Base-by-base conservation (phyloP, 2,329 filamentous ascomycete genomes). In the Pyrenophora seminiperda region DNA sequence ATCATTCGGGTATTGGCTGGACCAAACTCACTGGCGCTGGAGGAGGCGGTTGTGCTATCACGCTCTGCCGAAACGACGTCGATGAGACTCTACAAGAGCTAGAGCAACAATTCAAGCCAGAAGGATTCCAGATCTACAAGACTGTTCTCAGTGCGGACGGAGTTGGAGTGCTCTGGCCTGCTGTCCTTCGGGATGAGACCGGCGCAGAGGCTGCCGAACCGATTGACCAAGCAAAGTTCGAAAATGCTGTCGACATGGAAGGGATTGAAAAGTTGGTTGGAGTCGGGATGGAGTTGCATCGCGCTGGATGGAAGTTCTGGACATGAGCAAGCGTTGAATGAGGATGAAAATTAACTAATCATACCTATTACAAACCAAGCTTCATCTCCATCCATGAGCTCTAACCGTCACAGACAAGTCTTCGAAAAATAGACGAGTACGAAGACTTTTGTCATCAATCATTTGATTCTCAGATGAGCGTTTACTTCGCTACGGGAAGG, bases 1-100 rank as follows among this genome's bases (percentile, higher is more conserved):
- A 99, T 61, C 86, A 94, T 62, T 84, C 91, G 48, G 89, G 88
- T 32, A 89, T 97, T 47, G 94, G 94, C 22, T 99, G 92, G 92
- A 97, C 94, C 10, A 99, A 99, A 73, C 82, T 99, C 49, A 99
- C 94, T 0, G 94, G 94, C 27, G 94, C 94, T 1, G 94, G 94
- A 17, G 95, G 94, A 10, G 95, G 94, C 48, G 94, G 94, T 2
- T 97, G 95, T 73, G 93, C 92, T 3, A 97, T 99, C 61, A 95
- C 93, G 0, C 78, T 99, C 3, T 65, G 59, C 22, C 65, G 66
- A 43, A 50, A 53, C 14, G 65, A 67, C 34, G 53, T 50, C 15
- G 65, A 67, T 41, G 65, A 65, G 41, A 72, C 72, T 14, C 74
- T 95, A 20, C 73, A 77, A 18, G 76, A 79, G 7, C 68, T 97